Evolutionary conservation across 768 basidiomycete genomes (phyloP).

Genomic region (Psilocybe cubensis): DNA sequence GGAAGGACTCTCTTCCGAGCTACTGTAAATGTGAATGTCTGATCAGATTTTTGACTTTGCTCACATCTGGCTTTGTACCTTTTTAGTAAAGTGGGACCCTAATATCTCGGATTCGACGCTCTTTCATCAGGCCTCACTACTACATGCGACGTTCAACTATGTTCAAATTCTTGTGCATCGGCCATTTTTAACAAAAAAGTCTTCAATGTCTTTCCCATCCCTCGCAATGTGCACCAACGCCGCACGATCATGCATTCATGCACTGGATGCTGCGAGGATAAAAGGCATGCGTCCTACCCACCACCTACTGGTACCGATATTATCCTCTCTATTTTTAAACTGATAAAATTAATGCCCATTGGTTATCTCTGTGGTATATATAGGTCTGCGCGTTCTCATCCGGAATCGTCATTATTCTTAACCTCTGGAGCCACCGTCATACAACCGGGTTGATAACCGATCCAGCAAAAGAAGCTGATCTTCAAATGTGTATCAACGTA

Average conservation of each 20-base stretch:
- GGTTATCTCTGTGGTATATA: not conserved
- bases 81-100: slow-evolving; percentile 45
- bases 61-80: not conserved
- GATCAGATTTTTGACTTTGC: not conserved
- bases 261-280: slow-evolving; percentile 56
- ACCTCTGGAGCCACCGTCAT: slow-evolving; percentile 56
- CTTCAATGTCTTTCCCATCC: slow-evolving; percentile 50
- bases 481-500: slow-evolving; percentile 52
- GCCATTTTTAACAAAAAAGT: slow-evolving; percentile 57
- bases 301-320: slow-evolving; percentile 16
- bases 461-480: slow-evolving; percentile 48
- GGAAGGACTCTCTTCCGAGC: slow-evolving; percentile 62
- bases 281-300: slow-evolving; percentile 20
- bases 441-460: slow-evolving; percentile 37
- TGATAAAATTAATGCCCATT: not conserved
- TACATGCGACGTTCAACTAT: slow-evolving; percentile 48
- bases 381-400: slow-evolving; percentile 41
- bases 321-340: not conserved
- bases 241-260: slow-evolving; percentile 70
- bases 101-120: slow-evolving; percentile 29
- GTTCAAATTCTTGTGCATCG: slow-evolving; percentile 70
- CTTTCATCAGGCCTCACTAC: slow-evolving; percentile 54
- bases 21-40: slow-evolving; percentile 42
- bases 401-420: slow-evolving; percentile 58
- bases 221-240: slow-evolving; percentile 73